Conservation (phyloP, 2,329 filamentous ascomycete species). For the Neopestalotiopsis sp. region DNA sequence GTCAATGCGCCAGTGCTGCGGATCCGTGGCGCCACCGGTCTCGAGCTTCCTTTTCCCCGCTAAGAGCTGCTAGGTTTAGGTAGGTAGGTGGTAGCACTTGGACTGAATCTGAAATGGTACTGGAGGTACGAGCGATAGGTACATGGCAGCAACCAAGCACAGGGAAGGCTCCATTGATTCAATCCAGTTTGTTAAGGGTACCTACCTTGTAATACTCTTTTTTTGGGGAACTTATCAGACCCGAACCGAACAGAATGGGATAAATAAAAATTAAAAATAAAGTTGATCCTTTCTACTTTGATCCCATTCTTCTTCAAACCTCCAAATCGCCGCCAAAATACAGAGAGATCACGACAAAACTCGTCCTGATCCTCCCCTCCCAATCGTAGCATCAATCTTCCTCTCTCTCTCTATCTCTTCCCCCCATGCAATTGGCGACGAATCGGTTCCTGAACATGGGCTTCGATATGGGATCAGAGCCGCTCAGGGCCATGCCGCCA, state of each 20-base stretch:
- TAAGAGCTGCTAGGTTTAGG: slow-evolving; percentile 2
- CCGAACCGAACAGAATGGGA: not conserved
- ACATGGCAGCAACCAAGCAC: not conserved
- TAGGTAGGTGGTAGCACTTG: not conserved
- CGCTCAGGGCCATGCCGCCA: slow-evolving; percentile 1
- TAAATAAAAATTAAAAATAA: not conserved
- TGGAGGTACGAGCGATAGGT: no score
- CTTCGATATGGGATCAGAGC: slow-evolving; percentile 6
- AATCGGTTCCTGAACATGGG: not conserved
- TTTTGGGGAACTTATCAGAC: not conserved
- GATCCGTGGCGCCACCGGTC: slow-evolving; percentile 10
- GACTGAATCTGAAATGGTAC: not conserved
- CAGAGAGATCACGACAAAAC: not conserved
- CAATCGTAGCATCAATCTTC: not conserved
- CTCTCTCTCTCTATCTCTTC: not conserved
- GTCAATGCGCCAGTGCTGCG: not conserved
- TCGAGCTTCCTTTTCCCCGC: slow-evolving; percentile 5
- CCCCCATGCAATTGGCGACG: not conserved
- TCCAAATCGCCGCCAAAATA: not conserved
- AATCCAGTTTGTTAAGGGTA: not conserved
- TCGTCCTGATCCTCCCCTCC: not conserved
- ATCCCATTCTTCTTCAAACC: not conserved
- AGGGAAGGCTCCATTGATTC: not conserved
- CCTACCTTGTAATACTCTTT: not conserved
- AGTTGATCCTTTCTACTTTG: not conserved